Evolutionary conservation across 1,139 yeast species (phyloP).

Genomic region (Meyerozyma smithsonii): DNA sequence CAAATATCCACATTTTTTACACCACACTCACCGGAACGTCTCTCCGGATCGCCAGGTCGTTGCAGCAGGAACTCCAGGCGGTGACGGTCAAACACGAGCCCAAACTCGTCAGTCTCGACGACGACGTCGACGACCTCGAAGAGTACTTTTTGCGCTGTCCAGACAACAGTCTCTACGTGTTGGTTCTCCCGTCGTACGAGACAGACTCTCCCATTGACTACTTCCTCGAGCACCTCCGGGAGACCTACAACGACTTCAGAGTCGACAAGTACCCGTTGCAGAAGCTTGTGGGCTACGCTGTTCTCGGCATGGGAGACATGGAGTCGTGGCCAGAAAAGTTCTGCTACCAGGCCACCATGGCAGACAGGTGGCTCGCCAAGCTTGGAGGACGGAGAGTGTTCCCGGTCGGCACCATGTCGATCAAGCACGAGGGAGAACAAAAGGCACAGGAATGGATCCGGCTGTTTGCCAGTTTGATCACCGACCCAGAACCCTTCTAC

Average conservation of each 20-base stretch:
- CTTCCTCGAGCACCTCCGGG: constrained; percentile 74
- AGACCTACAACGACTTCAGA: constrained; percentile 80
- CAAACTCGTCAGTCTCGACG: constrained; percentile 60
- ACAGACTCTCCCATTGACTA: constrained; percentile 90
- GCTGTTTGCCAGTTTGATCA: constrained; percentile 52
- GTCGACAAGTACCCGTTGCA: constrained; percentile 76
- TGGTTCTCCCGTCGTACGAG: constrained; percentile 87
- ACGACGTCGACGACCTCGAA: constrained; percentile 81
- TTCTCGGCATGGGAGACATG: constrained; percentile 81
- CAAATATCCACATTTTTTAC: constrained; percentile 63
- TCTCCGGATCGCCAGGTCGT: constrained; percentile 56
- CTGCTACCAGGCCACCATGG: constrained; percentile 78
- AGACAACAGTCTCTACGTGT: constrained; percentile 50
- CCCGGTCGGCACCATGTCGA: constrained; percentile 83
- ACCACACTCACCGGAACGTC: constrained; percentile 85
- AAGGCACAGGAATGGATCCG: constrained; percentile 65
- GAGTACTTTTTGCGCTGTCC: constrained; percentile 73
- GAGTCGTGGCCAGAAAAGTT: constrained; percentile 84
- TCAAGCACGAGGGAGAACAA: constrained; percentile 64
- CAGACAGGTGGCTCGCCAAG: constrained; percentile 75
- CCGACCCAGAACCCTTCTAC: constrained; percentile 63
- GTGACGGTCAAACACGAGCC: constrained; percentile 40
- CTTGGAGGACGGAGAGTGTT: constrained; percentile 80
- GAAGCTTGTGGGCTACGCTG: constrained; percentile 70
- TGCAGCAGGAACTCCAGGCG: constrained; percentile 32